Evolutionary conservation across 163 green algal genomes (phyloP).

Genomic region (Picocystis sp.): DNA sequence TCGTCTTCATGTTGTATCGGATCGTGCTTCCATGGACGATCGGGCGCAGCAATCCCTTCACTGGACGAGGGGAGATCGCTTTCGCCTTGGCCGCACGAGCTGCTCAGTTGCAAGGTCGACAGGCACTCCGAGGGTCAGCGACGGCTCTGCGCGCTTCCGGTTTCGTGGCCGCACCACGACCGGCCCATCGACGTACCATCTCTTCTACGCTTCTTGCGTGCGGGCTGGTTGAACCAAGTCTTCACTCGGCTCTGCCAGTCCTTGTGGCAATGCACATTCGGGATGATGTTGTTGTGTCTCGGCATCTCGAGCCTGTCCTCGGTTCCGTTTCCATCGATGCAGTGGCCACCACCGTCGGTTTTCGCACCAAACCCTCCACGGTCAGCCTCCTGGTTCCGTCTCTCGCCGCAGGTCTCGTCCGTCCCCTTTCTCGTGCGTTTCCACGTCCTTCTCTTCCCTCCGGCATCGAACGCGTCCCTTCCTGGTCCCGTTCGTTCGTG

Average conservation of each 20-base stretch:
- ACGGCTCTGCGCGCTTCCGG: background rate
- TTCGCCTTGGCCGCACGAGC: constrained; percentile 80
- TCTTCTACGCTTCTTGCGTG: constrained; percentile 67
- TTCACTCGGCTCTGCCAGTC: constrained; percentile 52
- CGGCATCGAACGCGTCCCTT: too few relatives aligned
- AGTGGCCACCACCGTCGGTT: too few relatives aligned
- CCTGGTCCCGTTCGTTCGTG: too few relatives aligned
- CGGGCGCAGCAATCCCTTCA: constrained; percentile 66
- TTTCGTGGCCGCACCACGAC: background rate
- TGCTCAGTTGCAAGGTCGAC: constrained; percentile 16
- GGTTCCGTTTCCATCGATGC: too few relatives aligned
- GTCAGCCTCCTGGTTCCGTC: too few relatives aligned
- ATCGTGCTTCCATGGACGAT: constrained; percentile 80
- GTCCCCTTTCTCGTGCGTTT: too few relatives aligned
- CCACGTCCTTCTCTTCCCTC: too few relatives aligned
- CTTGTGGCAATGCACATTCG: constrained; percentile 96
- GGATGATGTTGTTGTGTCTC: constrained; percentile 87
- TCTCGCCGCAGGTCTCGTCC: too few relatives aligned
- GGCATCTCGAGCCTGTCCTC: constrained; percentile 39
- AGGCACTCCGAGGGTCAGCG: background rate
- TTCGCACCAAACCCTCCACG: too few relatives aligned
- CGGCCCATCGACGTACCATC: constrained; percentile 27
- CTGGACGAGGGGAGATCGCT: constrained; percentile 71
- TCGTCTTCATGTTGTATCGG: constrained; percentile 92
- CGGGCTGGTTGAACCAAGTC: constrained; percentile 99